A percentile compares a stretch with the other conserved stretches of the same genome.
phyloP scores from a whole-genome alignment of 495 filamentous ascomycete species.

The Acidiella bohemica region DNA sequence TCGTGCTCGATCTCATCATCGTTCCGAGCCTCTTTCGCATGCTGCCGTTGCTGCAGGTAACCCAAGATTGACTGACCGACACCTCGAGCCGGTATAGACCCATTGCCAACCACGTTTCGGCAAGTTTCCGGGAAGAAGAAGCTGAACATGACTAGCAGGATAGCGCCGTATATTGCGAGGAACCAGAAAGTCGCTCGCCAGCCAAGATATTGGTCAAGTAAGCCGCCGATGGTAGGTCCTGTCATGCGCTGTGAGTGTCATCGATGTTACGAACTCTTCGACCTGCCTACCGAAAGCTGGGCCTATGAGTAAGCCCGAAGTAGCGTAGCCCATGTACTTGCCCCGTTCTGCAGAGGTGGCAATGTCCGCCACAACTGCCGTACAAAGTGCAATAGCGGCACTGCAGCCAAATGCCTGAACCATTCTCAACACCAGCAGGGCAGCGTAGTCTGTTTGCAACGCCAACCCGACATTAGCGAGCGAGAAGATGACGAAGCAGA shows the following conservation, averaged over 20 bases:
- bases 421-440: constrained; percentile 25
- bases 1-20: constrained; percentile 5
- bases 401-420: constrained; percentile 25
- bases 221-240: constrained; percentile 40
- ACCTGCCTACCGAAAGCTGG: too few relatives aligned
- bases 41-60: constrained; percentile 25
- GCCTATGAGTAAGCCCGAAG: constrained; percentile 16
- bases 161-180: constrained; percentile 36
- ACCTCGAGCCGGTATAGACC: constrained; percentile 40
- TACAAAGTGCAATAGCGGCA: constrained; percentile 23
- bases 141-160: constrained; percentile 29
- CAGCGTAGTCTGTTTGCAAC: constrained; percentile 25
- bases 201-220: constrained; percentile 49
- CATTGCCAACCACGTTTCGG: constrained; percentile 59
- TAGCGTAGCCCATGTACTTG: constrained; percentile 24
- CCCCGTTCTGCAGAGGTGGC: constrained; percentile 24
- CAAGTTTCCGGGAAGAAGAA: constrained; percentile 36
- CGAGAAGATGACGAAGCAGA: constrained; percentile 26
- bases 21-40: not conserved
- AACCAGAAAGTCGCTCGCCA: constrained; percentile 71
- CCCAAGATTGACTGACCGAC: constrained; percentile 40
- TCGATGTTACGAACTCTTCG: too few relatives aligned
- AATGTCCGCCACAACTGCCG: constrained; percentile 26
- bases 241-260: too few relatives aligned
- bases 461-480: constrained; percentile 25